phyloP scores from a whole-genome alignment of 176 grass and related monocot species.

The Eragrostis nindensis region DNA sequence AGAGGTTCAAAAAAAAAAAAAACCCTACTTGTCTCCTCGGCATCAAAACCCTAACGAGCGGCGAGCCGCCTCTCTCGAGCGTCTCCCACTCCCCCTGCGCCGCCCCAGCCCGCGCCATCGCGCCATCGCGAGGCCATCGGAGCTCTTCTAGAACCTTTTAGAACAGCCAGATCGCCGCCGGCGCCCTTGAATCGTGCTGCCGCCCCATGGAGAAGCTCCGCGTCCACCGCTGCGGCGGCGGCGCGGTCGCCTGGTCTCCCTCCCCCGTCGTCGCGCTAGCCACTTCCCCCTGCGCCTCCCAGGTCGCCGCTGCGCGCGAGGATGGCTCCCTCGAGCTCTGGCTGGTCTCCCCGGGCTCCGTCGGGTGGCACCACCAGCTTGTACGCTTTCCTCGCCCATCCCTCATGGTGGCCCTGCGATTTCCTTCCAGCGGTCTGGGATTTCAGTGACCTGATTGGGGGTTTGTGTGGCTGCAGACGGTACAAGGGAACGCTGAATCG shows the following conservation, averaged over 20 bases:
- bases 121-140: slow-evolving; percentile 39
- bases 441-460: slow-evolving; percentile 29
- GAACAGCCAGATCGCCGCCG: slow-evolving; percentile 22
- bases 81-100: neutral
- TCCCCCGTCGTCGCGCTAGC: slow-evolving; percentile 74
- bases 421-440: neutral
- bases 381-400: slow-evolving; percentile 47
- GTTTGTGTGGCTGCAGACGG: slow-evolving; percentile 65
- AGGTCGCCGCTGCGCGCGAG: slow-evolving; percentile 77
- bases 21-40: slow-evolving; percentile 30
- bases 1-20: too few species aligned
- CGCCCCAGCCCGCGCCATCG: slow-evolving; percentile 21
- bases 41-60: slow-evolving; percentile 60
- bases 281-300: slow-evolving; percentile 67
- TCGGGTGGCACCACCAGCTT: slow-evolving; percentile 96
- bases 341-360: slow-evolving; percentile 93
- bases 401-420: neutral
- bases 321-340: slow-evolving; percentile 93
- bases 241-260: slow-evolving; percentile 68
- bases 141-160: slow-evolving; percentile 17
- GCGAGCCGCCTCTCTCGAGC: slow-evolving; percentile 50
- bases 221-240: slow-evolving; percentile 56
- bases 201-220: slow-evolving; percentile 80
- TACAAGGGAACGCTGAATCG: slow-evolving; percentile 62
- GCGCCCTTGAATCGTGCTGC: neutral